Base-by-base conservation (phyloP, 2,329 filamentous ascomycete species). In the Ceratocystis destructans region DNA sequence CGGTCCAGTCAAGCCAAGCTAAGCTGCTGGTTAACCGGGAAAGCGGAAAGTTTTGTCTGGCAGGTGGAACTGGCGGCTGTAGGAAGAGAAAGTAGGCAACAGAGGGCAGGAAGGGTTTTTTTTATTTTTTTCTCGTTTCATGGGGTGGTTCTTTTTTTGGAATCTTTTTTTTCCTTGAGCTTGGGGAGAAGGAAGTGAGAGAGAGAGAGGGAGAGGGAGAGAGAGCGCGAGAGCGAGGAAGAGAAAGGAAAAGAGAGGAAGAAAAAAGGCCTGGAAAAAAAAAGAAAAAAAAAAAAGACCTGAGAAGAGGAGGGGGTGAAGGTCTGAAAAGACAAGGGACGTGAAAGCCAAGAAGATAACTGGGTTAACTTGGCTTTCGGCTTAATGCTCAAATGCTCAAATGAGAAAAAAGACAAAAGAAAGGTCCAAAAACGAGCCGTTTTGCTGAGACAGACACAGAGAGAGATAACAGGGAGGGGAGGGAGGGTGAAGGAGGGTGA, bases 361-460 rank as follows among this genome's bases (percentile, higher is more conserved):
- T 59, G 4, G 25, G 53, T 31, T 59, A 25, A 37, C 17, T 55
- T 33, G 28, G 53, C 37, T 41, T 41, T 37, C 33, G 28, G 20
- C 6, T 59, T 20, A 59, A 59, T 59, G 53, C 53, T 59, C 53
- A 59, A 59, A 59, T 17, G 53, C 53, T 59, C 53, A 59, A 33
- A 33, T 20, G 33, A 25, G 8, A 7, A 33, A 37, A 59, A 17
- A 33, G 28, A 12, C 6, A 37, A 7, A 33, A 22, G 53, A 31
- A 33, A 37, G 53, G 28, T 33, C 17, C 28, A 3, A 31, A 3
- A 59, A 31, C 1, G 25, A 33, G n/a, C 17, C 20, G 33, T 37
- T 59, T 59, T 59, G 28, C n/a, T n/a, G 12, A 59, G 22, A 31
- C 53, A 59, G 10, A 41, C n/a, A 31, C 53, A 59, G 3, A 41